Percentiles rank a stretch among this genome's conserved stretches.
phyloP scores from a whole-genome alignment of 1,284 basidiomycete species.

The Ustilago trichophora region DNA sequence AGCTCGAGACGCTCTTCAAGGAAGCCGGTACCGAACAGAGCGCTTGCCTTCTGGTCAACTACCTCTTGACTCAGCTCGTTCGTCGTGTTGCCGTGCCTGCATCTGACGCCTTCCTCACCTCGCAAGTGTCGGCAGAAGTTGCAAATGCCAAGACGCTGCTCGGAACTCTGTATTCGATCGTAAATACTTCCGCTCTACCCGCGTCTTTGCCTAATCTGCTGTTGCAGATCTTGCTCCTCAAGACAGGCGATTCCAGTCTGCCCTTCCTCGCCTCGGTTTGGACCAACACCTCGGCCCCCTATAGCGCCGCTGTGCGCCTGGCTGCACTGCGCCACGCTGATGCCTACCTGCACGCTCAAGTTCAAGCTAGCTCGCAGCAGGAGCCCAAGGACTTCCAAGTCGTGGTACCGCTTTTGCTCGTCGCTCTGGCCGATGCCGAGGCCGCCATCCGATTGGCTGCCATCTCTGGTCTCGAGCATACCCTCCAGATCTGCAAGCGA shows the following conservation, averaged over 20 bases:
- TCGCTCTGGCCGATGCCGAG: slow-evolving; percentile 73
- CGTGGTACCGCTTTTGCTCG: slow-evolving; percentile 79
- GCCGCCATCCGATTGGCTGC: slow-evolving; percentile 73
- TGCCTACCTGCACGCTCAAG: slow-evolving; percentile 70
- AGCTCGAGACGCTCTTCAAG: slow-evolving; percentile 13
- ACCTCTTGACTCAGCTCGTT: slow-evolving; percentile 34
- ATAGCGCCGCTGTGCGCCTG: slow-evolving; percentile 70
- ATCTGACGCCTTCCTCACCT: slow-evolving; percentile 30
- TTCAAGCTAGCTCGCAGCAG: slow-evolving; percentile 6
- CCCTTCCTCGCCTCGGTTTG: slow-evolving; percentile 81
- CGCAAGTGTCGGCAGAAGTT: slow-evolving; percentile 21
- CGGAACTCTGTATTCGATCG: slow-evolving; percentile 28
- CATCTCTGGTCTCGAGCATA: slow-evolving; percentile 72
- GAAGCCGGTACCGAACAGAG: slow-evolving; percentile 28
- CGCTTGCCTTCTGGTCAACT: slow-evolving; percentile 12
- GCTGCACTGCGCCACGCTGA: slow-evolving; percentile 82
- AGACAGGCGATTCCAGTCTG: slow-evolving; percentile 77
- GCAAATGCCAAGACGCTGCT: slow-evolving; percentile 21
- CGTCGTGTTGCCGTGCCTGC: slow-evolving; percentile 18
- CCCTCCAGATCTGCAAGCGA: slow-evolving; percentile 68
- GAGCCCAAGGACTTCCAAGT: slow-evolving; percentile 78
- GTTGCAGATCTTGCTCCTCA: slow-evolving; percentile 72
- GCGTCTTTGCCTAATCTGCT: slow-evolving; percentile 27
- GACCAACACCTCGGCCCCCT: slow-evolving; percentile 64
- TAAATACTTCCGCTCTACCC: slow-evolving; percentile 28